Evolutionary conservation across 805 yeast species (phyloP), one percentile per base, ranked within the genome.

Genomic region (Jamesozyma lodderae): DNA sequence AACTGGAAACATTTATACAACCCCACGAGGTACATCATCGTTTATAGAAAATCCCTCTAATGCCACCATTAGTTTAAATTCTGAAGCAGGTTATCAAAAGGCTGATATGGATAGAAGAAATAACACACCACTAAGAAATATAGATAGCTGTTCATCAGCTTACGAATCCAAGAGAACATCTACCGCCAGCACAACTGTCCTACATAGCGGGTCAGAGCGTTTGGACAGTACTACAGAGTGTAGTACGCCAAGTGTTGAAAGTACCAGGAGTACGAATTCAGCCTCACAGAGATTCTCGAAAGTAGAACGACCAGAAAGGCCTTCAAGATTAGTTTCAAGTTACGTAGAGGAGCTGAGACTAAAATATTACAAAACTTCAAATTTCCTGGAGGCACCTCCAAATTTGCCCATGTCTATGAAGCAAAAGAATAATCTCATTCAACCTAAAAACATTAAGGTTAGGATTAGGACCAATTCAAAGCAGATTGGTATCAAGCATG

Each of bases 401-500:
- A 51, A 60, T 33, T 34, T 59, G 18, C 66, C 66, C 1, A 37
- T 51, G 6, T 41, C 59, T 11, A 41, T 60, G 29, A 60, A 60
- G 31, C 55, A 53, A 28, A 57, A 52, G 36, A 57, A 59, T 33
- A 56, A 54, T 36, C 36, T 59, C 18, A 52, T 55, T 15, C 57
- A 55, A 35, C 59, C 61, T 4, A 57, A 52, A 35, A 55, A 57
- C 36, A 55, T 60, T 25, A 55, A 51, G 43, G 62, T 59, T n/a
- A 46, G 49, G 21, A 48, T 58, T 5, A 47, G 64, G 38, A 57
- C 66, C 4, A 58, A 57, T 44, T 44, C 64, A 4, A 56, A 57
- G 37, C 62, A 57, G 38, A 51, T 59, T 26, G 63, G 63, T 39
- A 60, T 60, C 21, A 60, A 60, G 33, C 66, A 60, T 40, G 64